Base-by-base conservation (phyloP, 2,329 filamentous ascomycete genomes). In the Diaporthe humulicola region DNA sequence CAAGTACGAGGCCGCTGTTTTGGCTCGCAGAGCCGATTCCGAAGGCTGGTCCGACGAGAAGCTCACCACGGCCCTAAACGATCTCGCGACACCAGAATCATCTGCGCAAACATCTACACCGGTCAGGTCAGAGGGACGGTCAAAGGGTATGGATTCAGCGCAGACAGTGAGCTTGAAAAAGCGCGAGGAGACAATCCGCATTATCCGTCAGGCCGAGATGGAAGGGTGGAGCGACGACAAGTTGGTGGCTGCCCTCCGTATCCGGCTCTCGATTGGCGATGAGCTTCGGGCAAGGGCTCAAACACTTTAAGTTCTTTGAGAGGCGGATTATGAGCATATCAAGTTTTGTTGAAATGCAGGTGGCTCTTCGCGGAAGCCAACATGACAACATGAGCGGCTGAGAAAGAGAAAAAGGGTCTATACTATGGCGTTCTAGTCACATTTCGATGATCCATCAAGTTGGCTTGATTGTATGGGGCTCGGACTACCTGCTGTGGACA, bases 41-140 rank as follows among this genome's bases (percentile, higher is more conserved):
- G 52, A 73, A 17, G 71, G 71, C 19, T 73, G 71, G 71, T 36
- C 60, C 28, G 71, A 73, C 3, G 40, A 67, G 22, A 38, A 54
- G 52, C 60, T 69, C 50, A 72, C 70, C 25, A 15, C 1, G 22
- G 70, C 48, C n/a, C 40, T 72, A 14, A 52, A 33, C 3, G 19
- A 33, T 2, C 19, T 9, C 19, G 45, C 57, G 1, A 14, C 8
- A 5, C 9, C n/a, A 10, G 30, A 15, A 8, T 48, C 10, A 30
- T 48, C 14, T 30, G 40, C 19, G 10, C 12, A 10, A 15, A 54
- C 48, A n/a, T 28, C 30, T 40, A 6, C 17, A 5, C 40, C 8
- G 17, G 30, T 28, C 30, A 22, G 4, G 17, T 17, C 5, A 30
- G 10, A 15, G 25, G 8, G 5, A 2, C 19, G 7, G 25, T n/a